These are phyloP conservation scores for Lachancea nothofagi DNA, from an alignment of 805 yeast species.

Conservation along the genomic window DNA sequence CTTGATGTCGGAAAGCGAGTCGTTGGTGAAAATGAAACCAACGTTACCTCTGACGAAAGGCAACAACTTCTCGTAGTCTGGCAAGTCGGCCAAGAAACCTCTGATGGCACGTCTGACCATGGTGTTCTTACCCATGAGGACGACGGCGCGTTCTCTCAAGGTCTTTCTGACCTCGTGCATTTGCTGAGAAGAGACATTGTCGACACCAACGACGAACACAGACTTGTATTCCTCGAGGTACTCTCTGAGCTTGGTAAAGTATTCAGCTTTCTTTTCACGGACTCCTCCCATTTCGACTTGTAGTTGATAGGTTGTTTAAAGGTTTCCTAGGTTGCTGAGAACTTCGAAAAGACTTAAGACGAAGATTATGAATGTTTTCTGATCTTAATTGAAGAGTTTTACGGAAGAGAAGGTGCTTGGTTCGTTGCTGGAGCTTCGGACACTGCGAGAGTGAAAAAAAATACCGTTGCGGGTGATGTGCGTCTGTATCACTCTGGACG, in stretches of 20 bases:
- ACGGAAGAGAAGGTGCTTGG: too few species aligned
- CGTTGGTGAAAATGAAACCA: conserved; percentile 99
- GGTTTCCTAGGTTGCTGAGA: conserved; percentile 33
- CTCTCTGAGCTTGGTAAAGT: conserved; percentile 92
- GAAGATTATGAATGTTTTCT: background rate
- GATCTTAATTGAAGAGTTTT: too few species aligned
- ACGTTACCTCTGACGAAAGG: conserved; percentile 97
- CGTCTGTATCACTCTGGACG: too few species aligned
- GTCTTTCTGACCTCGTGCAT: conserved; percentile 99
- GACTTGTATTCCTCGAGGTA: conserved; percentile 96
- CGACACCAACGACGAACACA: conserved; percentile 98
- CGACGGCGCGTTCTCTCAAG: conserved; percentile 90
- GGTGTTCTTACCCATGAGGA: conserved; percentile 99
- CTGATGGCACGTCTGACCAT: conserved; percentile 99
- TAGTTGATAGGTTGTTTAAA: conserved; percentile 89
- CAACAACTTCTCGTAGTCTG: conserved; percentile 91
- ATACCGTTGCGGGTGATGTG: too few species aligned
- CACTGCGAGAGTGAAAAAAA: too few species aligned
- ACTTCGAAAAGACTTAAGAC: background rate
- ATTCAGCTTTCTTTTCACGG: conserved; percentile 95
- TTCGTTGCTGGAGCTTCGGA: too few species aligned
- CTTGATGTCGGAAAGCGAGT: conserved; percentile 87
- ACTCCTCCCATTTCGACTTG: conserved; percentile 99
- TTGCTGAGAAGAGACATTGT: conserved; percentile 99
- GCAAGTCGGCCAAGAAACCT: conserved; percentile 87